These are phyloP conservation scores for Amanita subjunquillea DNA, from an alignment of 768 basidiomycete species.

Conservation along the genomic window DNA sequence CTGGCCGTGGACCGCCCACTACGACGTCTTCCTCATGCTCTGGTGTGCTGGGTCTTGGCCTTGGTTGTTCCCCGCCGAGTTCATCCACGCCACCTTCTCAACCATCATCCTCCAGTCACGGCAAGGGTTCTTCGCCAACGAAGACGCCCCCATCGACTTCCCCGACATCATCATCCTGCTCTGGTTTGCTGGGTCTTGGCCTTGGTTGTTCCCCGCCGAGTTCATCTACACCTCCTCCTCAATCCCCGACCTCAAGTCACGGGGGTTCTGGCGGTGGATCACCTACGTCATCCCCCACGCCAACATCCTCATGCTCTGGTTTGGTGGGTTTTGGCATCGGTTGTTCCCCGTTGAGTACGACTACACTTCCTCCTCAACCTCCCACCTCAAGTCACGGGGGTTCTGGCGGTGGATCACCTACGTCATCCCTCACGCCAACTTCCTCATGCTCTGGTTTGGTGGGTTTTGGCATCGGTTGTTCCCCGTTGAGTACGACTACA, in stretches of 20 bases:
- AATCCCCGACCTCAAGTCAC: background rate
- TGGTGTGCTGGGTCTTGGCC: background rate
- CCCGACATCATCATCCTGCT: background rate
- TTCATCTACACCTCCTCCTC: background rate
- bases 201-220: background rate
- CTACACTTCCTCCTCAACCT: background rate
- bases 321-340: background rate
- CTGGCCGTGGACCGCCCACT: background rate
- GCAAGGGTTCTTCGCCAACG: background rate
- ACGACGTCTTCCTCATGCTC: background rate
- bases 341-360: background rate
- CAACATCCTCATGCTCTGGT: background rate
- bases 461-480: background rate
- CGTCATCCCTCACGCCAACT: background rate
- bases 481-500: background rate
- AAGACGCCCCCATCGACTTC: background rate
- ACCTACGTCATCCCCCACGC: background rate
- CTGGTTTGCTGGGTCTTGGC: background rate
- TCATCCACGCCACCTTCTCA: background rate
- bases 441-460: background rate
- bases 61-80: background rate
- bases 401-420: background rate
- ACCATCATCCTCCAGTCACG: background rate
- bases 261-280: background rate
- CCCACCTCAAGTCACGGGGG: background rate